Percentiles rank a stretch among this genome's conserved stretches.
These are phyloP conservation scores for Amanita rubescens DNA, from an alignment of 768 basidiomycete genomes.

Conservation along the genomic window DNA sequence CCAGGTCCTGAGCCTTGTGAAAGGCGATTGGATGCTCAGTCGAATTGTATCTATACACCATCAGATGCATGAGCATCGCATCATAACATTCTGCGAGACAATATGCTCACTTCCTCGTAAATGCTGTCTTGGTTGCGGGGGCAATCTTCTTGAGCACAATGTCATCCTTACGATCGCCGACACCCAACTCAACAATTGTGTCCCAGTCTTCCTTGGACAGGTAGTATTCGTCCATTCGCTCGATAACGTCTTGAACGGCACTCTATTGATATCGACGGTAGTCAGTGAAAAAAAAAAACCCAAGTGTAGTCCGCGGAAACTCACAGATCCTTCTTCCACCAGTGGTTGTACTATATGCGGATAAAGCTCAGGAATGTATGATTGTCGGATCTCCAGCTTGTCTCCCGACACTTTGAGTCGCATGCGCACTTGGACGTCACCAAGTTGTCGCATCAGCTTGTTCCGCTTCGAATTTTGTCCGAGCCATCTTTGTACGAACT, in stretches of 20 bases:
- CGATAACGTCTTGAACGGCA: constrained; percentile 76
- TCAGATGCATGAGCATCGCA: background rate
- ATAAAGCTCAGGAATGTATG: constrained; percentile 86
- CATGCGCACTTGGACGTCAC: constrained; percentile 93
- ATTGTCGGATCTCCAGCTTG: constrained; percentile 82
- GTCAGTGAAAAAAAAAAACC: background rate
- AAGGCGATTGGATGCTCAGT: constrained; percentile 91
- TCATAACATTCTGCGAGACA: background rate
- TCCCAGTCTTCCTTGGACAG: constrained; percentile 96
- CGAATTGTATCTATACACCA: constrained; percentile 74
- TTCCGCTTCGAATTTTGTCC: constrained; percentile 94
- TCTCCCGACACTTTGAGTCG: constrained; percentile 89
- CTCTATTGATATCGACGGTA: constrained; percentile 36
- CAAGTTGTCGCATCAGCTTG: constrained; percentile 73
- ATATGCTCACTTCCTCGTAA: constrained; percentile 71
- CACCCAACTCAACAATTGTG: constrained; percentile 86
- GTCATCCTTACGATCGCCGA: constrained; percentile 73
- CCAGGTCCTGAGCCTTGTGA: constrained; percentile 79
- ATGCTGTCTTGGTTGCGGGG: constrained; percentile 68
- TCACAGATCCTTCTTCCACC: constrained; percentile 61
- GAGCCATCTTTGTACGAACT: constrained; percentile 62
- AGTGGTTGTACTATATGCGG: constrained; percentile 77
- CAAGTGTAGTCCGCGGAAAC: constrained; percentile 29
- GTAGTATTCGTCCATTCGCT: constrained; percentile 90
- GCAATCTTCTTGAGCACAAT: constrained; percentile 78